phyloP scores from a whole-genome alignment of 2,329 filamentous ascomycete genomes.

The Aspergillus thermomutatus region DNA sequence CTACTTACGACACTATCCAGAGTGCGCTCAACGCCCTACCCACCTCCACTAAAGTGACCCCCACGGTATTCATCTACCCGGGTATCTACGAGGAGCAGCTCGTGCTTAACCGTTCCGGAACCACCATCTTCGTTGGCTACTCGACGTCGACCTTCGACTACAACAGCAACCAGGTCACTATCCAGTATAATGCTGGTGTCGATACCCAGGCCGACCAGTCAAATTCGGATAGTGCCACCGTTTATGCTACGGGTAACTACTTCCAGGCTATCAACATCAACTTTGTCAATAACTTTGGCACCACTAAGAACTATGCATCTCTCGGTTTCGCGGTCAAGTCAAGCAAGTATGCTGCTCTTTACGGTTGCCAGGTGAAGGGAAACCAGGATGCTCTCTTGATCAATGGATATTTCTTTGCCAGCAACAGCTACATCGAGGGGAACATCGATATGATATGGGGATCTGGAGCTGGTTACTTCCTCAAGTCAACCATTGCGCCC shows the following conservation, averaged over 20 bases:
- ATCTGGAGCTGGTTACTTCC: slow-evolving; percentile 44
- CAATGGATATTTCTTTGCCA: slow-evolving; percentile 38
- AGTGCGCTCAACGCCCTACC: slow-evolving; percentile 34
- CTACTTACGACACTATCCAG: slow-evolving; percentile 37
- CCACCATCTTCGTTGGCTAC: slow-evolving; percentile 41
- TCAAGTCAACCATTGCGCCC: slow-evolving; percentile 35
- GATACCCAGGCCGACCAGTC: slow-evolving; percentile 36
- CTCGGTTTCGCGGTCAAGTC: slow-evolving; percentile 42
- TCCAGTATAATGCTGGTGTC: slow-evolving; percentile 33
- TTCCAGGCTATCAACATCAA: slow-evolving; percentile 42
- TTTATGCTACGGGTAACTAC: slow-evolving; percentile 41
- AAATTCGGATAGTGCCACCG: slow-evolving; percentile 39
- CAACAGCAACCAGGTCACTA: slow-evolving; percentile 36
- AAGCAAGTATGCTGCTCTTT: slow-evolving; percentile 40
- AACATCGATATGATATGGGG: slow-evolving; percentile 46
- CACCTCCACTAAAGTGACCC: slow-evolving; percentile 30
- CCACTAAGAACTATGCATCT: slow-evolving; percentile 35
- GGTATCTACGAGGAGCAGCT: slow-evolving; percentile 41
- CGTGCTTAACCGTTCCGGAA: slow-evolving; percentile 36
- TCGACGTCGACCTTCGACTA: slow-evolving; percentile 35
- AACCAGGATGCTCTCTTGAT: slow-evolving; percentile 40
- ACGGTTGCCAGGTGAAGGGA: slow-evolving; percentile 36
- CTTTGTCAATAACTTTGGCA: slow-evolving; percentile 39
- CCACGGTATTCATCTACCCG: slow-evolving; percentile 41
- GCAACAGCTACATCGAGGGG: slow-evolving; percentile 40